A percentile compares a stretch with the other conserved stretches of the same genome.
phyloP scores from a whole-genome alignment of 2,329 filamentous ascomycete species.

The Coniochaeta sp. region DNA sequence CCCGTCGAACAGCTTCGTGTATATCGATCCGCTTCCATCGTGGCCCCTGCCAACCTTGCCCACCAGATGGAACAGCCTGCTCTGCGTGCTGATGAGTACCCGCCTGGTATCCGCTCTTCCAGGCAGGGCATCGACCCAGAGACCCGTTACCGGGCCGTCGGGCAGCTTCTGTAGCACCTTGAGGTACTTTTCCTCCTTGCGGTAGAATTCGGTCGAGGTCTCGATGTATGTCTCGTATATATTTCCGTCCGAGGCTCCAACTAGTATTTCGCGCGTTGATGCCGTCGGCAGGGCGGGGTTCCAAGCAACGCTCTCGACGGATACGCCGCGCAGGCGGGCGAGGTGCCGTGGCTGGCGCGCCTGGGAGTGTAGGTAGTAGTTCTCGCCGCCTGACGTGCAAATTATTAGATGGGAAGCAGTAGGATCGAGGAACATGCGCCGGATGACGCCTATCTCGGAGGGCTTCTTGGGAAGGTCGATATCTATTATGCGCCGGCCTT shows the following conservation, averaged over 20 bases:
- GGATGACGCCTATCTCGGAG: slow-evolving; percentile 84
- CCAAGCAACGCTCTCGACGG: slow-evolving; percentile 89
- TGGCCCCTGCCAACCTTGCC: slow-evolving; percentile 69
- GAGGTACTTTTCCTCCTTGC: slow-evolving; percentile 87
- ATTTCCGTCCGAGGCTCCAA: slow-evolving; percentile 89
- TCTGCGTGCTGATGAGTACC: slow-evolving; percentile 73
- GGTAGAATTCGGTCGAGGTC: slow-evolving; percentile 88
- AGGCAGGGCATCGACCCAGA: slow-evolving; percentile 72
- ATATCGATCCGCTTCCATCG: slow-evolving; percentile 80
- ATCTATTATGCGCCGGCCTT: slow-evolving; percentile 45
- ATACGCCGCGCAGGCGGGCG: slow-evolving; percentile 74
- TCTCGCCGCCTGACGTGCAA: slow-evolving; percentile 85
- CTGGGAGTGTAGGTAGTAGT: slow-evolving; percentile 96
- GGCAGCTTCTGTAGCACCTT: slow-evolving; percentile 76
- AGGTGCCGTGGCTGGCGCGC: slow-evolving; percentile 81
- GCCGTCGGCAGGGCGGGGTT: slow-evolving; percentile 88
- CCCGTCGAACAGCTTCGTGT: slow-evolving; percentile 78
- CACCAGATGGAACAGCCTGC: slow-evolving; percentile 70
- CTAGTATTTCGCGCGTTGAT: slow-evolving; percentile 86
- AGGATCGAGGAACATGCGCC: slow-evolving; percentile 94
- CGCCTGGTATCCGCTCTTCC: slow-evolving; percentile 64
- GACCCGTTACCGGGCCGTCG: slow-evolving; percentile 75
- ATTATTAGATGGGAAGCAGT: slow-evolving; percentile 92
- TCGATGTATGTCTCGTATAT: slow-evolving; percentile 97
- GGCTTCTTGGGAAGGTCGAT: slow-evolving; percentile 94